Evolutionary conservation across 345 rosid species (phyloP).

Genomic region (Luvunga scandens): DNA sequence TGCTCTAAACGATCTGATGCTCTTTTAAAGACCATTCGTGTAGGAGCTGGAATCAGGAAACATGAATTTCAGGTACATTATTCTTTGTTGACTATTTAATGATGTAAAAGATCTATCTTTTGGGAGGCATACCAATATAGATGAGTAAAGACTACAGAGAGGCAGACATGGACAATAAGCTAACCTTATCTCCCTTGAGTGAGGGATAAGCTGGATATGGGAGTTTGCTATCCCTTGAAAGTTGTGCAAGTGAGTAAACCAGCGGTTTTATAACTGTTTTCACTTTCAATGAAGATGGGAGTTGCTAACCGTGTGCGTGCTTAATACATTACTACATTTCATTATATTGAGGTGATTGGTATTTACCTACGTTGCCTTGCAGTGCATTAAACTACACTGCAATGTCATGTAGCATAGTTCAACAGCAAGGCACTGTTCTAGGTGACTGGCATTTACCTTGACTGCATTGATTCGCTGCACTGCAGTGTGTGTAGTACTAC

Average conservation of each 20-base stretch:
- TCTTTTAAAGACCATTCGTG: constrained; percentile 51
- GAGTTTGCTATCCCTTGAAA: not conserved
- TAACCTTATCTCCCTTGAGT: not conserved
- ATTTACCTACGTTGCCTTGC: not conserved
- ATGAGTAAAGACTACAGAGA: not conserved
- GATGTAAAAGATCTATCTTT: not conserved
- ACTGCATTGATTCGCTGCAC: not conserved
- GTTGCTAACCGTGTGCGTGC: not conserved
- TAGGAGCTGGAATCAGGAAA: constrained; percentile 58
- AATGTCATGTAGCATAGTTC: not conserved
- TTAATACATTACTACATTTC: not conserved
- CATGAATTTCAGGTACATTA: constrained; percentile 50
- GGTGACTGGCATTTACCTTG: not conserved
- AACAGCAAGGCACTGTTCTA: not conserved
- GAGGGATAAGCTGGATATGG: constrained; percentile 5
- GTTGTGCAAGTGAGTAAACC: not conserved
- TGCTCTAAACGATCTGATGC: constrained; percentile 69
- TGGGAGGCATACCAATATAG: not conserved
- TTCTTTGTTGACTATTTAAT: constrained; percentile 3
- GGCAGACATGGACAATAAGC: not conserved
- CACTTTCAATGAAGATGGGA: not conserved
- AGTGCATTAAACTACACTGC: not conserved
- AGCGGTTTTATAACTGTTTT: not conserved
- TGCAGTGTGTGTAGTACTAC: not conserved
- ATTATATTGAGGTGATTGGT: not conserved